Evolutionary conservation across 352 stramenopile genomes (phyloP).

Genomic region (Pythium phragmiticola): DNA sequence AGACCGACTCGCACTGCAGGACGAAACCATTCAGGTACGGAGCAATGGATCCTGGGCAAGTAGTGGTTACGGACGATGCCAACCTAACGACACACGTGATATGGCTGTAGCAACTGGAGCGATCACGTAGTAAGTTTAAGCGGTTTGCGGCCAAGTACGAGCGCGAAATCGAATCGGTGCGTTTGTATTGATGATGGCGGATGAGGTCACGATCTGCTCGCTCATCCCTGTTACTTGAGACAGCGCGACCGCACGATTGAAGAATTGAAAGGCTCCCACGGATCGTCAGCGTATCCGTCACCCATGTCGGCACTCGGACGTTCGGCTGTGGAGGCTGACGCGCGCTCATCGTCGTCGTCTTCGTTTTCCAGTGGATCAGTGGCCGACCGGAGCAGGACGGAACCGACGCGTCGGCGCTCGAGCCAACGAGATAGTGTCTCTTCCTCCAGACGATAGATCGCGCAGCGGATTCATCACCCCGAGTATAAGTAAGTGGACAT

Average conservation of each 20-base stretch:
- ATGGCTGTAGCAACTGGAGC: slow-evolving; percentile 64
- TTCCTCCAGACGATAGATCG: neutral
- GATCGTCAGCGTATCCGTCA: slow-evolving; percentile 26
- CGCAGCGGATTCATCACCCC: too few relatives aligned
- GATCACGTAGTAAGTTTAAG: slow-evolving; percentile 86
- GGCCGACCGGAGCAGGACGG: neutral
- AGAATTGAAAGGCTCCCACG: slow-evolving; percentile 31
- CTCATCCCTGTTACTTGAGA: neutral
- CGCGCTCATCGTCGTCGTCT: slow-evolving; percentile 6
- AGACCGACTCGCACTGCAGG: slow-evolving; percentile 64
- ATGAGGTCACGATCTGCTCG: neutral
- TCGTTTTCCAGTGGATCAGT: slow-evolving; percentile 5
- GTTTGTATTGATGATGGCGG: neutral
- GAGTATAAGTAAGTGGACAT: too few relatives aligned
- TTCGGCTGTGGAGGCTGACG: neutral
- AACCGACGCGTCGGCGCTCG: neutral
- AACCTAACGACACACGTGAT: neutral
- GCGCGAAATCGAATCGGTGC: slow-evolving; percentile 77
- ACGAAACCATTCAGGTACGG: slow-evolving; percentile 78
- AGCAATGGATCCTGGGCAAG: neutral
- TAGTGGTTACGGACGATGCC: neutral
- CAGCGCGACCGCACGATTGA: slow-evolving; percentile 40
- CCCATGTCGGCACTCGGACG: slow-evolving; percentile 7
- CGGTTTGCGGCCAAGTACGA: slow-evolving; percentile 85
- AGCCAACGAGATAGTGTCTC: neutral